A percentile compares a stretch with the other conserved stretches of the same genome.
phyloP scores from a whole-genome alignment of 2,329 filamentous ascomycete genomes.

The Claviceps sp. region DNA sequence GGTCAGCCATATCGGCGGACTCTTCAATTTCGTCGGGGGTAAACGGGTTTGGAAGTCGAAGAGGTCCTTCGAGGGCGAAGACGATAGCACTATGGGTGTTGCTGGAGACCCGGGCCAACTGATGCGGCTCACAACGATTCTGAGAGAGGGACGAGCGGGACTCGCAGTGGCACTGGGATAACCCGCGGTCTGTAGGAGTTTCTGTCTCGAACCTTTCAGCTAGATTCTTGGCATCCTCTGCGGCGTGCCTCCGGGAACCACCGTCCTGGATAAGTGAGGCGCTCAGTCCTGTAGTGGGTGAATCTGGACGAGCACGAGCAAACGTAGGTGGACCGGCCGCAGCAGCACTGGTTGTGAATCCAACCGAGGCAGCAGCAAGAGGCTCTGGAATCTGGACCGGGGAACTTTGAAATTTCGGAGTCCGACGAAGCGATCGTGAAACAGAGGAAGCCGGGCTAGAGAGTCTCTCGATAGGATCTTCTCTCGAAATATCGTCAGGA shows the following conservation, averaged over 20 bases:
- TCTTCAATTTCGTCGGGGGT: slow-evolving; percentile 77
- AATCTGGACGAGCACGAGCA: slow-evolving; percentile 8
- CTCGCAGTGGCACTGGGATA: slow-evolving; percentile 11
- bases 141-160: slow-evolving; percentile 19
- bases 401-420: slow-evolving; percentile 34
- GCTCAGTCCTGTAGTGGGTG: slow-evolving; percentile 26
- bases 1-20: slow-evolving; percentile 83
- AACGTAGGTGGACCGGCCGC: slow-evolving; percentile 5
- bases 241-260: slow-evolving; percentile 14
- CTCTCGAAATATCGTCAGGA: not conserved
- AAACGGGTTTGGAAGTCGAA: slow-evolving; percentile 70
- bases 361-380: slow-evolving; percentile 33
- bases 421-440: slow-evolving; percentile 34
- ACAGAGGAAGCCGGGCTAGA: slow-evolving; percentile 32
- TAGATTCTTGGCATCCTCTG: slow-evolving; percentile 34
- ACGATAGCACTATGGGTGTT: slow-evolving; percentile 83
- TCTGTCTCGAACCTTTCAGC: slow-evolving; percentile 31
- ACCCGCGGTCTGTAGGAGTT: slow-evolving; percentile 16
- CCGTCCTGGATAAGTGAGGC: slow-evolving; percentile 18
- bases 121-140: slow-evolving; percentile 27
- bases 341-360: slow-evolving; percentile 28
- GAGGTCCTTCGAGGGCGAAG: slow-evolving; percentile 80
- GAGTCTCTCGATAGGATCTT: slow-evolving; percentile 21
- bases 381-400: slow-evolving; percentile 30
- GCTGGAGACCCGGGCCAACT: slow-evolving; percentile 55